Evolutionary conservation across 2,329 filamentous ascomycete species (phyloP), one percentile per base, ranked within the genome.

Genomic region (Colletotrichum gloeosporioides): DNA sequence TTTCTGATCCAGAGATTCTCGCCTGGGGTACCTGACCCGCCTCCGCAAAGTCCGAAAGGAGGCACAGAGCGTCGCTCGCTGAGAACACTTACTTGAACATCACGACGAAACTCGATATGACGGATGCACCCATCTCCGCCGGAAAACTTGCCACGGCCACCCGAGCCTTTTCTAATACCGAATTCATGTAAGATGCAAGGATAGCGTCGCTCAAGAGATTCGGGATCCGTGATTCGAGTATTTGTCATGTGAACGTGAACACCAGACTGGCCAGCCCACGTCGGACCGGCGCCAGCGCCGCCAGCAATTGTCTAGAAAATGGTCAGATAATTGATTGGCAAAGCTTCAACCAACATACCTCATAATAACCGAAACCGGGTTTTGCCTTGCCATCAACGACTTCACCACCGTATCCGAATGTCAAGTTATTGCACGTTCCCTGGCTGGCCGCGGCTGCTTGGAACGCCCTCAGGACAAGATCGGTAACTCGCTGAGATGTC

Each of bases 401-500:
- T 18, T 59, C 55, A 29, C 55, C 55, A 3, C 55, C 55, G 55
- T 59, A 59, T 3, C 55, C 25, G 18, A 59, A 59, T 3, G 55
- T 59, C 4, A 59, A 8, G 55, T 59, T 59, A 8, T 59, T 59
- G 9, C 55, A 59, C 5, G 55, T 59, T 9, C 55, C 55, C 9
- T 59, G 55, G 13, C 55, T 59, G 55, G 55, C 55, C 3, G 55
- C 55, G 4, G 55, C 55, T 1, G 55, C 55, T 1, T 59, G 55
- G 3, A 29, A 59, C 4, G 55, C 55, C 15, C 25, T 29, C 4
- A 59, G 55, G 4, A 59, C 55, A 18, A 59, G 55, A 29, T 59
- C 55, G 8, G 55, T 59, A 7, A 59, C 55, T 53, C 83, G 80
- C 77, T 85, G 83, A 13, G 80, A 82, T 6, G 82, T 53, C 44